phyloP scores from a whole-genome alignment of 2,329 filamentous ascomycete species.

The Aspergillus niger region DNA sequence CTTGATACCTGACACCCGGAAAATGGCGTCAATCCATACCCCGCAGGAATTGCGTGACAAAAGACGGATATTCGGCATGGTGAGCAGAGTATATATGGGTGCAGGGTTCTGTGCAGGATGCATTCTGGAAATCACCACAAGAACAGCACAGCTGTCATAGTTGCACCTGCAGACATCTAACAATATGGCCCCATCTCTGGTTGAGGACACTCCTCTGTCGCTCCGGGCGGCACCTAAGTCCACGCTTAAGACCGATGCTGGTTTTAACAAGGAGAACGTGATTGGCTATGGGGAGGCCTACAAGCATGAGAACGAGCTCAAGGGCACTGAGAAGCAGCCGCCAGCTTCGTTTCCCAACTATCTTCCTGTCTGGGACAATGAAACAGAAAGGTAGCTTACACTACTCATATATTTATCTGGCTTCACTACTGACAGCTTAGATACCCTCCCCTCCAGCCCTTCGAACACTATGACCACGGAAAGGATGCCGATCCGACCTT shows the following conservation, averaged over 20 bases:
- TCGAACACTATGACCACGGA: conserved; percentile 74
- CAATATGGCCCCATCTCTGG: conserved; percentile 40
- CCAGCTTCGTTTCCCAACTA: conserved; percentile 70
- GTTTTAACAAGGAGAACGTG: conserved; percentile 41
- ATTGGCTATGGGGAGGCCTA: conserved; percentile 35
- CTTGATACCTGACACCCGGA: background rate
- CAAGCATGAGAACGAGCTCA: conserved; percentile 54
- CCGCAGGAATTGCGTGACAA: conserved; percentile 28
- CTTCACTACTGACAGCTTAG: conserved; percentile 31
- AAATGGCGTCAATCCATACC: conserved; percentile 19
- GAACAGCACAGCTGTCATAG: background rate
- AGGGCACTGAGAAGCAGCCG: conserved; percentile 56
- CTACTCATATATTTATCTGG: too few species aligned
- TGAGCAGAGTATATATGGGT: conserved; percentile 13
- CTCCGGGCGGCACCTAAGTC: conserved; percentile 29
- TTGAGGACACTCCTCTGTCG: conserved; percentile 27
- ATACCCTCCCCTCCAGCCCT: conserved; percentile 65
- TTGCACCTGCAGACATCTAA: background rate
- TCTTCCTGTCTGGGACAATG: conserved; percentile 69
- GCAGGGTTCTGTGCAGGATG: background rate
- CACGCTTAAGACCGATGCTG: conserved; percentile 32
- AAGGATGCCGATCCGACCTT: conserved; percentile 71
- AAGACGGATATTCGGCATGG: conserved; percentile 16
- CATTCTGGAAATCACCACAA: background rate
- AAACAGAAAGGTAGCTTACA: conserved; percentile 43